A percentile compares a stretch with the other conserved stretches of the same genome.
phyloP scores from a whole-genome alignment of 1,284 basidiomycete species.

The Clitocybe nebularis region DNA sequence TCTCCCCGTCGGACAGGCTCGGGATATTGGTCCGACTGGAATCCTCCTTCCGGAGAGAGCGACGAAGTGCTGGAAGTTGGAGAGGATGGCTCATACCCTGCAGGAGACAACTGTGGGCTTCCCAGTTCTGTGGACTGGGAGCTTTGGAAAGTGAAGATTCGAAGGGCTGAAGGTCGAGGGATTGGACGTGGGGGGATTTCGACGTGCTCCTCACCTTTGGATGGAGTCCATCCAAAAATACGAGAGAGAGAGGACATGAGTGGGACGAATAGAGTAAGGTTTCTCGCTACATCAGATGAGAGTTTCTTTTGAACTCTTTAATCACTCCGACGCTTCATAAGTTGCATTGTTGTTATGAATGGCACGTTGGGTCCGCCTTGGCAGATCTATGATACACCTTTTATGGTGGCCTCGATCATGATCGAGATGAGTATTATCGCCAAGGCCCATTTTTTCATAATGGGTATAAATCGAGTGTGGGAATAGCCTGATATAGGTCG shows the following conservation, averaged over 20 bases:
- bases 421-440: slow-evolving; percentile 17
- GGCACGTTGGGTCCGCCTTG: slow-evolving; percentile 7
- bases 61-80: slow-evolving; percentile 24
- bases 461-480: slow-evolving; percentile 14
- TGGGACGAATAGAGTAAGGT: slow-evolving; percentile 7
- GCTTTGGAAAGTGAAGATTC: slow-evolving; percentile 7
- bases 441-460: slow-evolving; percentile 6
- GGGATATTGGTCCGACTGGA: slow-evolving; percentile 14
- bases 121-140: neutral
- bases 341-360: slow-evolving; percentile 17
- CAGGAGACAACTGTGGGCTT: slow-evolving; percentile 6
- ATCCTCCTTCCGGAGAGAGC: slow-evolving; percentile 18
- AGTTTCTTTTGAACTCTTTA: slow-evolving; percentile 12
- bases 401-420: slow-evolving; percentile 23
- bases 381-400: slow-evolving; percentile 22
- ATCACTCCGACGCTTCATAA: slow-evolving; percentile 10
- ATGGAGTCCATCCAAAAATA: slow-evolving; percentile 21
- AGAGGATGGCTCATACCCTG: slow-evolving; percentile 14
- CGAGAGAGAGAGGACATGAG: slow-evolving; percentile 14
- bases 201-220: slow-evolving; percentile 13
- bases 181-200: slow-evolving; percentile 9
- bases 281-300: neutral
- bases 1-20: slow-evolving; percentile 28
- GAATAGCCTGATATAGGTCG: slow-evolving; percentile 13
- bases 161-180: too few relatives aligned